Conservation (phyloP, 2,329 filamentous ascomycete species). For the Colletotrichum neosansevieriae region DNA sequence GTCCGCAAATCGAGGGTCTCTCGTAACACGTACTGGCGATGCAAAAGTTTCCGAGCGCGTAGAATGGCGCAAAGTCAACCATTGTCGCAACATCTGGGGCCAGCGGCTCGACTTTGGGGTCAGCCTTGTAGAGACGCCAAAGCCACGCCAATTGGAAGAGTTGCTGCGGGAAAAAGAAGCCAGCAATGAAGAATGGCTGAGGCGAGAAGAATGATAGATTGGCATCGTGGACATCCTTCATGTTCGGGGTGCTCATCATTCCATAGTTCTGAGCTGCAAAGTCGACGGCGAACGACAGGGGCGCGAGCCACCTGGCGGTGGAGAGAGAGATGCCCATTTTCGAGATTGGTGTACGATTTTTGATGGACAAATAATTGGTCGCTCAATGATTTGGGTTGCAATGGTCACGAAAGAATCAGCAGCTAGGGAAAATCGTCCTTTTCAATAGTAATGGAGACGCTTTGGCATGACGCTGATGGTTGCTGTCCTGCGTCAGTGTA, state of each 20-base stretch:
- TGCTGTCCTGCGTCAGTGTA: neutral
- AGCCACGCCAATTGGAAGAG: conserved; percentile 69
- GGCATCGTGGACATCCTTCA: conserved; percentile 69
- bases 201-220: conserved; percentile 71
- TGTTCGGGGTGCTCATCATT: conserved; percentile 66
- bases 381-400: neutral
- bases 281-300: conserved; percentile 66
- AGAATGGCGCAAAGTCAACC: conserved; percentile 66
- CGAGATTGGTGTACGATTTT: neutral
- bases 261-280: conserved; percentile 71
- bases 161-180: conserved; percentile 72
- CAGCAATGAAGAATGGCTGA: conserved; percentile 69
- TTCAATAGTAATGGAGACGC: neutral
- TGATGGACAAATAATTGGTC: neutral
- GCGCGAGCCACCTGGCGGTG: conserved; percentile 66
- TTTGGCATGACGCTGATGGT: neutral
- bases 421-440: neutral
- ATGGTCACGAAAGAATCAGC: no score
- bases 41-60: conserved; percentile 67
- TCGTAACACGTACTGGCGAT: conserved; percentile 62
- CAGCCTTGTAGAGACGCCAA: conserved; percentile 65
- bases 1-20: fast-evolving
- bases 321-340: conserved; percentile 65
- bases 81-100: conserved; percentile 60
- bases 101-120: conserved; percentile 52